Conservation (phyloP, 768 basidiomycete genomes). For the Stropharia rugosoannulata region DNA sequence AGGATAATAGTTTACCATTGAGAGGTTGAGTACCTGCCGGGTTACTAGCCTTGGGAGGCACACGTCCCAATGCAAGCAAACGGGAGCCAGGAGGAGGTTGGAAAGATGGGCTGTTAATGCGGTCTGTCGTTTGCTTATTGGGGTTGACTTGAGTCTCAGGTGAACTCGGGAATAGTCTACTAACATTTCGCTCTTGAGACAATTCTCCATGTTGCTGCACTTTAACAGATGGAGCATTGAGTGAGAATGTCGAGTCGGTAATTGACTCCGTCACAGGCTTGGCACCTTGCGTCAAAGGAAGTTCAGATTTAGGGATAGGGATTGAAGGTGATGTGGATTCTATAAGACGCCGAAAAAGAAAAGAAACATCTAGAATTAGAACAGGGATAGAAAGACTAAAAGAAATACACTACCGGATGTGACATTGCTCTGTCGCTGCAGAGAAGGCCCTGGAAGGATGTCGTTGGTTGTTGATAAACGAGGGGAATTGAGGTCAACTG, state of each 20-base stretch:
- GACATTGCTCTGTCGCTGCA: conserved; percentile 5
- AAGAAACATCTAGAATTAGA: neutral
- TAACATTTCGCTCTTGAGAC: neutral
- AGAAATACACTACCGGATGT: neutral
- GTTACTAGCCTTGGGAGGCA: conserved; percentile 27
- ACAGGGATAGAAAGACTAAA: no score
- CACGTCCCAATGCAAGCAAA: conserved; percentile 45
- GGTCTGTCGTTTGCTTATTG: conserved; percentile 21
- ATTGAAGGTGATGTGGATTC: neutral
- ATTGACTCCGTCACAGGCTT: neutral
- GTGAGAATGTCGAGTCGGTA: neutral
- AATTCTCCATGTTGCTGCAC: neutral
- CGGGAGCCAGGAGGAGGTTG: conserved; percentile 53
- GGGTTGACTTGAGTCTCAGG: conserved; percentile 10
- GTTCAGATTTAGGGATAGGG: neutral
- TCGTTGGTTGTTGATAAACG: conserved; percentile 2
- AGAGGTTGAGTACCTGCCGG: conserved; percentile 14
- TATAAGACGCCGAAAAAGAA: neutral
- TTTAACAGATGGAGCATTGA: neutral
- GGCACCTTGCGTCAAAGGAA: neutral
- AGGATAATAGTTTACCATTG: conserved; percentile 22
- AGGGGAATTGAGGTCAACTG: conserved; percentile 1
- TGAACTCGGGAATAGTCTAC: conserved; percentile 4
- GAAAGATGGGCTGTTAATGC: conserved; percentile 26
- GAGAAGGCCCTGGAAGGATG: neutral